Base-by-base conservation (phyloP, 2,329 filamentous ascomycete species). In the Fonsecaea multimorphosa region DNA sequence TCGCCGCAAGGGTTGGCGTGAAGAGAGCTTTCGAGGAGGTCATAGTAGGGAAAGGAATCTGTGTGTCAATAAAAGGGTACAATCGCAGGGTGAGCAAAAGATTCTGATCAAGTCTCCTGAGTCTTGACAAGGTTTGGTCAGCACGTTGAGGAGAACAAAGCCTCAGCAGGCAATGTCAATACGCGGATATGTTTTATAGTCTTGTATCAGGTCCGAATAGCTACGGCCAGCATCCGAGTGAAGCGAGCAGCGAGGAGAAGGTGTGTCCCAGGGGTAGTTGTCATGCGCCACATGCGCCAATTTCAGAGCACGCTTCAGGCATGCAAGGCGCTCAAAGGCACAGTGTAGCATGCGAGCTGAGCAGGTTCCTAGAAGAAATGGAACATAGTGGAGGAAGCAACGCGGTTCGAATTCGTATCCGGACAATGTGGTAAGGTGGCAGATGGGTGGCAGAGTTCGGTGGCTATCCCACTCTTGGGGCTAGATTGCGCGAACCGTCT, bases 21-120 rank as follows among this genome's bases (percentile, higher is more conserved):
- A 70, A 63, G 5, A 70, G 38, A 9, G 66, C 61, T 46, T 65
- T 67, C 27, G 68, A 65, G 29, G 68, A 34, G 40, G 66, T 70
- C 71, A 72, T 72, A 29, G 53, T 66, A 31, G 34, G 29, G 27
- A 12, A 8, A n/a, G 40, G 40, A 44, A 14, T 19, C 8, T 32
- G 8, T 32, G 27, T 51, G 29, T 49, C 19, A 31, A 22, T 32
- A 16, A 24, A 22, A 51, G 11, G 24, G 40, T 19, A 3, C 7
- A 31, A 16, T 58, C 3, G 40, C 8, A 32, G 44, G 40, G 56
- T 58, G n/a, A 31, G 55, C 36, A 27, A 58, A 44, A 24, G 2
- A 8, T 29, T 58, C 44, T n/a, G 29, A 29, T 58, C 24, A 38
- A 29, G 44, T 53, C 22, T 36, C n/a, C 19, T 38, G 58, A 24